Evolutionary conservation across 2,329 filamentous ascomycete genomes (phyloP).

Genomic region (Elsinoe necatrix): DNA sequence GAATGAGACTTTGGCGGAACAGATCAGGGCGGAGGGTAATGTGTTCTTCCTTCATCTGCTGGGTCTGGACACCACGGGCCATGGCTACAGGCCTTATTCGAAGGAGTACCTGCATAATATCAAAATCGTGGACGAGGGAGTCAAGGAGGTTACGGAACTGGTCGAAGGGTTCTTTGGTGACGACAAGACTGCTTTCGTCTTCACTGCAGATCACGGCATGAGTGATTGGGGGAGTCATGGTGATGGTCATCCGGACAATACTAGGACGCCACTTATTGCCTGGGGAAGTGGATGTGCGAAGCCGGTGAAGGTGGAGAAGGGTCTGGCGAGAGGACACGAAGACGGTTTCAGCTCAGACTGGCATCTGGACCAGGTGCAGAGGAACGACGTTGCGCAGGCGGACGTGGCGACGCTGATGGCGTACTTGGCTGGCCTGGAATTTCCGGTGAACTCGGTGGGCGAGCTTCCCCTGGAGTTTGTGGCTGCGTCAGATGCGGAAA

Average conservation of each 20-base stretch:
- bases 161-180: slow-evolving; percentile 77
- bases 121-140: slow-evolving; percentile 83
- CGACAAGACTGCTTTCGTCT: slow-evolving; percentile 84
- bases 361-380: slow-evolving; percentile 67
- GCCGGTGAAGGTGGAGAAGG: slow-evolving; percentile 51
- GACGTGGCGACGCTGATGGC: slow-evolving; percentile 95
- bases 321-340: slow-evolving; percentile 71
- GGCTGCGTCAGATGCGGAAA: slow-evolving; percentile 61
- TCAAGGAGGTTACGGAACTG: slow-evolving; percentile 71
- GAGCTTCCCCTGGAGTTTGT: slow-evolving; percentile 81
- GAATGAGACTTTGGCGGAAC: slow-evolving; percentile 65
- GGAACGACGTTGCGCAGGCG: slow-evolving; percentile 88
- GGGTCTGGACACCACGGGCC: slow-evolving; percentile 83
- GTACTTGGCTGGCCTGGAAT: slow-evolving; percentile 77
- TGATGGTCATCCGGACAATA: slow-evolving; percentile 95
- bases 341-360: slow-evolving; percentile 82
- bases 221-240: slow-evolving; percentile 99
- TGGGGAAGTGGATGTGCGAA: slow-evolving; percentile 89
- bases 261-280: slow-evolving; percentile 79
- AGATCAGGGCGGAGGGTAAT: slow-evolving; percentile 70
- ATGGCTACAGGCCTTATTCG: slow-evolving; percentile 81
- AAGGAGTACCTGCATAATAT: slow-evolving; percentile 93
- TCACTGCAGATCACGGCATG: slow-evolving; percentile 98
- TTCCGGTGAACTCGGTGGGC: slow-evolving; percentile 92
- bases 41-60: slow-evolving; percentile 95